Evolutionary conservation across 495 filamentous ascomycete species (phyloP), one percentile per base, ranked within the genome.

Genomic region (Daldinia caldariorum): DNA sequence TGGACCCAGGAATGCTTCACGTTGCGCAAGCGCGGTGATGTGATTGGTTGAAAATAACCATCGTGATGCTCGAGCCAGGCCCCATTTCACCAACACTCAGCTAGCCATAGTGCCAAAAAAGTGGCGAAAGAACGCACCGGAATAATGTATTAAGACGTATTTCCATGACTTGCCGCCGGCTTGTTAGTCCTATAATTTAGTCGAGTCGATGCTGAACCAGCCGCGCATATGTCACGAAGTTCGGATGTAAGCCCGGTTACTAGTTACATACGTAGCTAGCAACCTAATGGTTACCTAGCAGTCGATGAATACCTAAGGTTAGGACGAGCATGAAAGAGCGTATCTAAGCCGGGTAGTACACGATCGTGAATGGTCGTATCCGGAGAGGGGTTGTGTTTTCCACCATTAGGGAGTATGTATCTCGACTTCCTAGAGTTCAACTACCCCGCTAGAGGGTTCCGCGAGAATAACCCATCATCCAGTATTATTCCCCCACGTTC

Each of bases 401-500:
- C 49, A 56, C 58, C 67, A 26, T 26, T 26, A 26, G 26, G 26
- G 1, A 26, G 26, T 26, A 26, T 66, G 60, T 61, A 38, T 55
- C 63, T 50, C 60, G 58, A 67, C 54, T 51, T 63, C 14, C 53
- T 72, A 66, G 51, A 68, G 55, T 53, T 73, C 43, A 39, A 68
- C 55, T 76, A 77, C 74, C 74, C 74, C 72, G 67, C 74, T 45
- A 75, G 53, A 38, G 39, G 55, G 63, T 63, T 67, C 56, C 63
- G 62, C 34, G 47, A 74, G 32, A 34, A 66, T 26, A 66, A 32
- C 74, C 68, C 72, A 67, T 73, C 68, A 76, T 72, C 77, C 72
- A 79, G 68, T 75, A 62, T 62, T 14, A 70, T 73, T 76, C 67
- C 77, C 75, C 78, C 78, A 78, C 75, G 78, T 78, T 78, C 70